phyloP scores from a whole-genome alignment of 1,284 basidiomycete genomes.

The Limonomyces culmigenus region DNA sequence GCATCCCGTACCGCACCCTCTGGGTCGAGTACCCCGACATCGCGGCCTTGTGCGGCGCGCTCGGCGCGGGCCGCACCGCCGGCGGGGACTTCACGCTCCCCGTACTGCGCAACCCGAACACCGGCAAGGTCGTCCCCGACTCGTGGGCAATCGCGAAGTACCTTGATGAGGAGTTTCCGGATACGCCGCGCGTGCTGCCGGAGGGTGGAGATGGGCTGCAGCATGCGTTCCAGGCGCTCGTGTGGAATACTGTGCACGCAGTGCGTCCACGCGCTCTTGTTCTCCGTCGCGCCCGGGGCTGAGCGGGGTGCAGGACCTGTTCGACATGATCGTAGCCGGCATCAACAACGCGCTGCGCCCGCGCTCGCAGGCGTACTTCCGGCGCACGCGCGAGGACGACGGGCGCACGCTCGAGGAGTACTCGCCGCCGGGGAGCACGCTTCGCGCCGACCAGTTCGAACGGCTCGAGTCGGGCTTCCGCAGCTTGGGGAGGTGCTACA shows the following conservation, averaged over 20 bases:
- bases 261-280: slow-evolving; percentile 8
- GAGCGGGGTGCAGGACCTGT: too few relatives aligned
- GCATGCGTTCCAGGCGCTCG: slow-evolving; percentile 8
- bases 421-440: slow-evolving; percentile 10
- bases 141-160: slow-evolving; percentile 20
- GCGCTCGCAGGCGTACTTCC: slow-evolving; percentile 16
- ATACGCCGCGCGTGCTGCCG: slow-evolving; percentile 12
- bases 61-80: slow-evolving; percentile 15
- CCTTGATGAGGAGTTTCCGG: slow-evolving; percentile 19
- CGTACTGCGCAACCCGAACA: slow-evolving; percentile 17
- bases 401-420: slow-evolving; percentile 17
- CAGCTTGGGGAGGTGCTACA: background rate
- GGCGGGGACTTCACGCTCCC: slow-evolving; percentile 19
- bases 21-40: slow-evolving; percentile 23
- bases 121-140: slow-evolving; percentile 13
- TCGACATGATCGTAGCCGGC: slow-evolving; percentile 3
- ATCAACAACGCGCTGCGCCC: slow-evolving; percentile 11
- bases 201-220: slow-evolving; percentile 10
- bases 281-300: too few relatives aligned
- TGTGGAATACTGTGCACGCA: slow-evolving; percentile 4
- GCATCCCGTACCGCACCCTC: slow-evolving; percentile 18
- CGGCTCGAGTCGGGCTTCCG: slow-evolving; percentile 11
- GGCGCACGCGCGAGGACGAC: slow-evolving; percentile 12
- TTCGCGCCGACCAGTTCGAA: slow-evolving; percentile 10
- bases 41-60: slow-evolving; percentile 11